phyloP scores from a whole-genome alignment of 2,329 filamentous ascomycete genomes.

The Cladorrhinum sp. region DNA sequence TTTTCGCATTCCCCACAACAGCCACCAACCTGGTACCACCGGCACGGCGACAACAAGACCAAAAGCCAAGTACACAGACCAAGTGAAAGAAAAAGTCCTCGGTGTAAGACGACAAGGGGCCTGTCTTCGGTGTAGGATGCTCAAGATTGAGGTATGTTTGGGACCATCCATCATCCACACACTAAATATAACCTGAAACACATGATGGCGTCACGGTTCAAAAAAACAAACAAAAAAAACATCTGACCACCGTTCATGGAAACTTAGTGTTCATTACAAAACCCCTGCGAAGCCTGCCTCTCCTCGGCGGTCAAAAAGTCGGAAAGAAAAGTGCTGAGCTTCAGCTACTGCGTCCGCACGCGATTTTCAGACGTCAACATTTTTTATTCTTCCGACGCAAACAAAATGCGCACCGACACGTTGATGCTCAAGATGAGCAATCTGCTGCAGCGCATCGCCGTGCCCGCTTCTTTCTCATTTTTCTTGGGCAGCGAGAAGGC shows the following conservation, averaged over 20 bases:
- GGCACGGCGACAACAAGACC: not conserved
- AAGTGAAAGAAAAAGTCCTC: conserved; percentile 27
- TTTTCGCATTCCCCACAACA: conserved; percentile 13
- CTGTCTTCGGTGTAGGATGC: conserved; percentile 31
- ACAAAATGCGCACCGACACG: conserved; percentile 24
- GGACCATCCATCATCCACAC: too few species aligned
- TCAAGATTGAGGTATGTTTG: conserved; percentile 31
- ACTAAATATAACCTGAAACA: not conserved
- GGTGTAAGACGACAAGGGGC: conserved; percentile 30
- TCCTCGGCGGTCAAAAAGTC: conserved; percentile 28
- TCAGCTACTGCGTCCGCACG: conserved; percentile 32
- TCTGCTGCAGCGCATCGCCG: conserved; percentile 25
- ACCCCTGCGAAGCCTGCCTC: conserved; percentile 29
- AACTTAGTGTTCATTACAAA: conserved; percentile 31
- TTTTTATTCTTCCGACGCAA: conserved; percentile 14
- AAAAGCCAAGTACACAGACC: conserved; percentile 23
- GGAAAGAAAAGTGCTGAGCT: conserved; percentile 30
- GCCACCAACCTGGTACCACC: not conserved
- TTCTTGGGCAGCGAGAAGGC: conserved; percentile 9
- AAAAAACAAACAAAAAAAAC: too few species aligned
- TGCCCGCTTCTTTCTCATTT: conserved; percentile 21
- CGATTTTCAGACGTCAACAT: conserved; percentile 32
- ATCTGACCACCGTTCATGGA: too few species aligned
- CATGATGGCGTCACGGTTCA: not conserved
- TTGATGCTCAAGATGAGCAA: conserved; percentile 22